Evolutionary conservation across 441 rosid genomes (phyloP).

Genomic region (Mallotus repandus): DNA sequence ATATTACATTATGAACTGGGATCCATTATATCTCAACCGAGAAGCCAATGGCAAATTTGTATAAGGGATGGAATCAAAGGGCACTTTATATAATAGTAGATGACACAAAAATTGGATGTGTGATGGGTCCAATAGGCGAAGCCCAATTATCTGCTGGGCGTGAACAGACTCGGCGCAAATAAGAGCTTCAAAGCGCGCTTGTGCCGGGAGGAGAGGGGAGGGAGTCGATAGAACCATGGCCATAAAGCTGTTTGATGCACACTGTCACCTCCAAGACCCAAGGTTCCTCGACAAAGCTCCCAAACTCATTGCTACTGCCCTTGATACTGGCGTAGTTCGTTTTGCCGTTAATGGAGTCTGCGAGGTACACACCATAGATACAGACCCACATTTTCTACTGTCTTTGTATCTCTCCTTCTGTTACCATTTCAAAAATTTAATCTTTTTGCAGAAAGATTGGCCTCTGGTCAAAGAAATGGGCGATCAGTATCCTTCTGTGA

Average conservation of each 20-base stretch:
- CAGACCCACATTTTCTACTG: background rate
- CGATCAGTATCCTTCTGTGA: conserved; percentile 54
- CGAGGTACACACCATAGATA: conserved; percentile 38
- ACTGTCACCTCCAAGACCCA: conserved; percentile 94
- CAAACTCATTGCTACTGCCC: conserved; percentile 52
- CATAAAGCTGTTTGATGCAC: conserved; percentile 78
- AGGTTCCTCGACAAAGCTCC: conserved; percentile 55
- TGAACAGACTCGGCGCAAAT: no score
- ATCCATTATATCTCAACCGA: no score
- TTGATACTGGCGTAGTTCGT: conserved; percentile 52
- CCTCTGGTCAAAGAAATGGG: conserved; percentile 71
- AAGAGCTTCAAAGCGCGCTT: no score
- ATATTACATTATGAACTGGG: no score
- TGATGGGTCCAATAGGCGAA: no score
- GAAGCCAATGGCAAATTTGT: no score
- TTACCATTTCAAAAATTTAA: background rate
- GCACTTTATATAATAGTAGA: no score
- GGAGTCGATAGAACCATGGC: conserved; percentile 2
- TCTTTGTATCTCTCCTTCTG: background rate
- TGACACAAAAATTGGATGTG: no score
- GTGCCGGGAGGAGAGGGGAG: no score
- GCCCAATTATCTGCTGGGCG: no score
- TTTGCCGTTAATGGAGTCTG: conserved; percentile 87
- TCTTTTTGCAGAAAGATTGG: conserved; percentile 66
- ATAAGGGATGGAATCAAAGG: no score